Percentiles rank a stretch among this genome's conserved stretches.
phyloP scores from a whole-genome alignment of 179 eudicot species.

The Drosera spatulata region DNA sequence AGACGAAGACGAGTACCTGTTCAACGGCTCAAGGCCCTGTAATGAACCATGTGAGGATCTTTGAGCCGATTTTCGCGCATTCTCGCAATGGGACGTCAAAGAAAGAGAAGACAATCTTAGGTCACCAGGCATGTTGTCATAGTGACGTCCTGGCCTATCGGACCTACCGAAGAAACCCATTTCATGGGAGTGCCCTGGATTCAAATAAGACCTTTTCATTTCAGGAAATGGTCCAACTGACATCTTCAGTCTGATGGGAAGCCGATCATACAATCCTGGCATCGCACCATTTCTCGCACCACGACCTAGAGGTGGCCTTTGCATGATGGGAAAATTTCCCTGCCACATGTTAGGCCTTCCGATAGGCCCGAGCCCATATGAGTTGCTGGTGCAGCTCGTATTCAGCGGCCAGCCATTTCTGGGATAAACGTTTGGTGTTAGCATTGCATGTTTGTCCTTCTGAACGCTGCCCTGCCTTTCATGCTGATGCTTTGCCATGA shows the following conservation, averaged over 20 bases:
- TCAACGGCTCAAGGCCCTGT: neutral
- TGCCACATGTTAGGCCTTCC: neutral
- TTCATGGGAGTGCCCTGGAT: conserved; percentile 3
- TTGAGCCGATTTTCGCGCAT: neutral
- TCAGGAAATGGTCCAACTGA: conserved; percentile 3
- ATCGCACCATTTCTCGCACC: neutral
- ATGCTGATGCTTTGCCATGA: conserved; percentile 12
- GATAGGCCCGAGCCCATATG: neutral
- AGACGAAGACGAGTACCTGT: neutral
- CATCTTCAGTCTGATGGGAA: neutral
- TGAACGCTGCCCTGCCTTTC: conserved; percentile 4
- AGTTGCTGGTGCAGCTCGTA: neutral
- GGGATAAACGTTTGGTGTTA: neutral
- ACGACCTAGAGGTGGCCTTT: conserved; percentile 5
- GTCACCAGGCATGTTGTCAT: conserved; percentile 3
- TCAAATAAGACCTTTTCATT: neutral
- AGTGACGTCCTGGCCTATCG: conserved; percentile 1
- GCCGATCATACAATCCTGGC: neutral
- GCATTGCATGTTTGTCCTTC: conserved; percentile 1
- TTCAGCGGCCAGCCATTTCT: neutral
- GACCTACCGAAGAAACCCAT: neutral
- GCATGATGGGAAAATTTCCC: neutral
- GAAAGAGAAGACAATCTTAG: conserved; percentile 2
- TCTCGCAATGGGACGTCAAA: neutral
- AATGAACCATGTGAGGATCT: conserved; percentile 2